Conservation (phyloP, 345 rosid genomes). For the Lepidium sativum region DNA sequence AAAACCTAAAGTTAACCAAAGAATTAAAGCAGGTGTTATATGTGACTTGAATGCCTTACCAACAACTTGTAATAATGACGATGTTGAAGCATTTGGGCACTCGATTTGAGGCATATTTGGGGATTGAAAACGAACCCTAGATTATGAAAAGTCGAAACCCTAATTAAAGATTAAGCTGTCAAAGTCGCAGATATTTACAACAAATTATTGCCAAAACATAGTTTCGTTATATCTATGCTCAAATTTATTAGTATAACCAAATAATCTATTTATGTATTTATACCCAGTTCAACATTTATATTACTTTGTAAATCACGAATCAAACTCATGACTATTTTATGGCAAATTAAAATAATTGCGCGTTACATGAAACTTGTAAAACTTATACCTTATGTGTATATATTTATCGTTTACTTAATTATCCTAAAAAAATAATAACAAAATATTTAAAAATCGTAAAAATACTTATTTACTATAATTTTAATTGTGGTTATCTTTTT, state of each 20-base stretch:
- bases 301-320: background rate
- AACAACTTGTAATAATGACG: background rate
- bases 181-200: background rate
- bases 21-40: background rate
- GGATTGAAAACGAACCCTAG: background rate
- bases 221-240: no score
- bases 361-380: background rate
- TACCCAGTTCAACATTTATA: no score
- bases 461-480: background rate
- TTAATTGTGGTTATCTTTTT: background rate
- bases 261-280: no score
- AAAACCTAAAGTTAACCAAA: background rate
- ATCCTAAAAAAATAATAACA: background rate
- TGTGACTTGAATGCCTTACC: background rate
- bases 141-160: background rate
- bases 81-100: background rate
- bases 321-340: background rate
- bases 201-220: background rate
- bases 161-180: background rate
- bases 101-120: background rate
- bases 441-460: background rate
- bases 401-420: background rate
- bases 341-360: background rate
- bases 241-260: no score
- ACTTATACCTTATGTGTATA: background rate